Percentiles rank a stretch among this genome's conserved stretches.
Evolutionary conservation across 1,284 basidiomycete genomes (phyloP).

Genomic region (Boletus semigastroideus): DNA sequence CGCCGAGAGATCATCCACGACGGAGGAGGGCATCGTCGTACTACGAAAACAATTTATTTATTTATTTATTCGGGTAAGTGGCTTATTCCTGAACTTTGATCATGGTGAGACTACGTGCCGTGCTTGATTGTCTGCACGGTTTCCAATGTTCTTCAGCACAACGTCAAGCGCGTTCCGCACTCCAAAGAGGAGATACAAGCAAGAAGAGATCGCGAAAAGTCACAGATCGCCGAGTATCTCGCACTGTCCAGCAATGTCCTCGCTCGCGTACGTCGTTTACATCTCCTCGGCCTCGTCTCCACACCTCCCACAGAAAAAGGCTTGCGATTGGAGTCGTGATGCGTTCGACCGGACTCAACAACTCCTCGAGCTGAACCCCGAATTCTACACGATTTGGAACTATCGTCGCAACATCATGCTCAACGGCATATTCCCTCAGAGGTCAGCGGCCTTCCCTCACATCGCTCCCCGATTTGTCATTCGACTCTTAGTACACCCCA

Average conservation of each 20-base stretch:
- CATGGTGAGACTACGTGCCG: conserved; percentile 26
- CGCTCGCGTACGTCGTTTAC: conserved; percentile 49
- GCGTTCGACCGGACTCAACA: conserved; percentile 73
- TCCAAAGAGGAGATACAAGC: conserved; percentile 64
- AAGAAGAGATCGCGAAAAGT: conserved; percentile 66
- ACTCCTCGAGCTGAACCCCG: conserved; percentile 81
- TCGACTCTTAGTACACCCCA: conserved; percentile 51
- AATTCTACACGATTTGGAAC: conserved; percentile 94
- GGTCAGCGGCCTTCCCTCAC: conserved; percentile 39
- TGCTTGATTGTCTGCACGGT: neutral
- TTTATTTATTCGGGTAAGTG: conserved; percentile 11
- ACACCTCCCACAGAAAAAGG: conserved; percentile 55
- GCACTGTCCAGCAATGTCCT: conserved; percentile 67
- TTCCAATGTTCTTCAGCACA: conserved; percentile 53
- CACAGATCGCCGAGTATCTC: conserved; percentile 76
- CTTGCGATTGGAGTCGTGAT: conserved; percentile 62
- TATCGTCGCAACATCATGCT: conserved; percentile 79
- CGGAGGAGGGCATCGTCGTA: conserved; percentile 53
- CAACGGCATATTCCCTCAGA: conserved; percentile 67
- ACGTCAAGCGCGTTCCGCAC: conserved; percentile 70
- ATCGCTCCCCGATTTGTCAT: conserved; percentile 3
- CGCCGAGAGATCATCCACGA: conserved; percentile 53
- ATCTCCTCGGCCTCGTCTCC: conserved; percentile 2
- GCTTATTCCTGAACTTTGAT: neutral
- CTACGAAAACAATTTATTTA: neutral